Evolutionary conservation across 805 yeast genomes (phyloP), one percentile per base, ranked within the genome.

Genomic region (Komagataella pseudopastoris): DNA sequence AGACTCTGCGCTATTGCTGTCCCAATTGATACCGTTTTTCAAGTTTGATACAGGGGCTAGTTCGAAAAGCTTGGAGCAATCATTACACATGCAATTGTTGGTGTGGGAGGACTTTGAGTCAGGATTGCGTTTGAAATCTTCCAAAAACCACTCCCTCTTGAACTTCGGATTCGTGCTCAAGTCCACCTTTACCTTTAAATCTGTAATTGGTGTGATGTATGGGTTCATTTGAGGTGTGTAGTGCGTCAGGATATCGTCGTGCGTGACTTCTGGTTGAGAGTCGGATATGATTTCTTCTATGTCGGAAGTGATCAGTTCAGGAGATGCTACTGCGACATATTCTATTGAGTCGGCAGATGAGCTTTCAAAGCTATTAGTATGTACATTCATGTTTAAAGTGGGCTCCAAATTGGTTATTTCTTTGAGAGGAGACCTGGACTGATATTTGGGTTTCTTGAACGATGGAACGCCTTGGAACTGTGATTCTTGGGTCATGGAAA

Each of bases 91-190:
- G 36, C 36, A 43, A 10, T 10, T 8, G 10, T 36, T 45, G 45
- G 49, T 44, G 30, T 46, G 14, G 22, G 43, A 44, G 23, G 23
- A 24, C 14, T 14, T 20, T 7, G 68, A 64, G 14, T 8, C 39
- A 14, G 39, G 39, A 51, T 67, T 67, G 3, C 63, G 62, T 44
- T 58, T 58, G 57, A 68, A 68, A 50, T 68, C 71, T 51, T 66
- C 71, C 2, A 68, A 63, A 54, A 61, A 64, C 72, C 71, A 68
- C 5, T 56, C 55, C 7, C 64, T 50, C 4, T 57, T 52, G 2
- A 60, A 52, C 8, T 39, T 24, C 2, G 69, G 69, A 52, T 67
- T 59, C 3, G 7, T 18, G 2, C 65, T 55, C 3, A 66, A 50
- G 50, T 68, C 62, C 4, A 63, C 18, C 3, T 23, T 44, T 8